Percentiles rank a stretch among this genome's conserved stretches.
phyloP scores from a whole-genome alignment of 768 basidiomycete genomes.

The Imleria badia region DNA sequence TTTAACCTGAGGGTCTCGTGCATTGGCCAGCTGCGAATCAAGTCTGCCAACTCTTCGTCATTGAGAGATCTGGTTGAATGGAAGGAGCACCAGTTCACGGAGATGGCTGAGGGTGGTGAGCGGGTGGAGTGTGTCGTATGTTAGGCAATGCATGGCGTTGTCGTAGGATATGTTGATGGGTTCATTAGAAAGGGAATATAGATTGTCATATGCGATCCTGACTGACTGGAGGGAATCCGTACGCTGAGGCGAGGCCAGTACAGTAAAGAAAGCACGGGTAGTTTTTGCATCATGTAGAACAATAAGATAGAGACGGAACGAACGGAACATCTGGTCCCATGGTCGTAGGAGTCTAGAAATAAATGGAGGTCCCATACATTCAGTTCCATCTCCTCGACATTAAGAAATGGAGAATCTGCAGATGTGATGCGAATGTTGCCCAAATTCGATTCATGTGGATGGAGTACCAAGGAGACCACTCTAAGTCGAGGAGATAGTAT shows the following conservation, averaged over 20 bases:
- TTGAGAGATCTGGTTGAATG: background rate
- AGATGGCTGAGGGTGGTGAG: background rate
- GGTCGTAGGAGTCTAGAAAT: background rate
- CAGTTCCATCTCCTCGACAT: background rate
- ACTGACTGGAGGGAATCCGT: background rate
- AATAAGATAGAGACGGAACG: background rate
- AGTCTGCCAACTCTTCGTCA: no score
- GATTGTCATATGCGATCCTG: background rate
- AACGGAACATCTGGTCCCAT: background rate
- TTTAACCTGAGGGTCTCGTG: no score
- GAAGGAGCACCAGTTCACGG: background rate
- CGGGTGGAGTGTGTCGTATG: background rate
- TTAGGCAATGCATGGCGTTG: background rate
- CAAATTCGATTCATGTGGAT: background rate
- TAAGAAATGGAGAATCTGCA: background rate
- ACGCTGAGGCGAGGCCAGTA: background rate
- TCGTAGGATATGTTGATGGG: background rate
- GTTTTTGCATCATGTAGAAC: background rate
- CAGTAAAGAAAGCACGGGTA: background rate
- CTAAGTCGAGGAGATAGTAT: background rate
- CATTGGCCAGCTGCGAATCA: no score
- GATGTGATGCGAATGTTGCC: background rate
- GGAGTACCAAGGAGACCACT: background rate
- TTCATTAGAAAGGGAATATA: background rate
- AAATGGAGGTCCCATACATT: background rate